Evolutionary conservation across 495 filamentous ascomycete genomes (phyloP), one percentile per base, ranked within the genome.

Genomic region (Corynascus novoguineensis): DNA sequence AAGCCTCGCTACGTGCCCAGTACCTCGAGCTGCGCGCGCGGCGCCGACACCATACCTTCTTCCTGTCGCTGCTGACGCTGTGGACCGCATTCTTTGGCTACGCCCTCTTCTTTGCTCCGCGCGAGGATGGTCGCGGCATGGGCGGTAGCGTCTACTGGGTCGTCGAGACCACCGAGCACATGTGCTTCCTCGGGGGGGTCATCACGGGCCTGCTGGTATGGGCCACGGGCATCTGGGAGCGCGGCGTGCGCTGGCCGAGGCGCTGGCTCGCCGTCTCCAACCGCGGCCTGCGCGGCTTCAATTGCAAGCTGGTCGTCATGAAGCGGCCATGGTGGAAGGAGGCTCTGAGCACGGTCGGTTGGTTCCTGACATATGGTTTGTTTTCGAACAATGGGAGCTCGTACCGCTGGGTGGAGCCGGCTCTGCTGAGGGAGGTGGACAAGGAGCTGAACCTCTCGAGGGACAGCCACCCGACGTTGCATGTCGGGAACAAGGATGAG

Each of bases 61-160:
- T 97, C 71, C 77, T 97, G 21, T 76, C 86, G 37, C 73, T 95
- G 14, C 83, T 97, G 3, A 76, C 79, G 4, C 60, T 83, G 28
- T 97, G 95, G 95, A 83, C 86, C 12, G 68, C 81, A 55, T 87
- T 86, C 68, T 97, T 96, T 68, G 78, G 80, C 52, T 96, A 96
- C 69, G 84, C 86, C 4, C 80, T 97, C 15, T 98, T 95, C 73
- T 77, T 95, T 53, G 86, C 88, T 31, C 91, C 90, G 10, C 86
- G 91, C 58, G 90, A 95, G 68, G 91, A 97, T 79, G 91, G 91
- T 59, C 82, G 78, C 58, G 90, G 91, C 31, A 83, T 96, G 6
- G 93, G 95, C 55, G 93, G 95, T 41, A 90, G 86, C 1, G 87
- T 95, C 46, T 97, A 98, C 78, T 97, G 92, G 90, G 84, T 93